Conservation (phyloP, 306 rosid species). For the Oxytropis ochrocephala region DNA sequence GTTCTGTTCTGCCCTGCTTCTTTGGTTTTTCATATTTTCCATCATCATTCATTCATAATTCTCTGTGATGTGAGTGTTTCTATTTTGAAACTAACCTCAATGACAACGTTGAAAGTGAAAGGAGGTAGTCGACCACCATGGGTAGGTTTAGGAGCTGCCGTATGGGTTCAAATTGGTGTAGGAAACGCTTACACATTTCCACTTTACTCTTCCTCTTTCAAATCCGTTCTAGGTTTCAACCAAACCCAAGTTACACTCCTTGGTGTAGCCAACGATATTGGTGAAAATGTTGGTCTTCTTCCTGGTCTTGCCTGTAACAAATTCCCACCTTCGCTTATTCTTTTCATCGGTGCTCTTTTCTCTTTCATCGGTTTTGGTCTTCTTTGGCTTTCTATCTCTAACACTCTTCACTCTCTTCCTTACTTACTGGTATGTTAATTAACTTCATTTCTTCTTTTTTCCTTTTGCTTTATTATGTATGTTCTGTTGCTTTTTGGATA, state of each 20-base stretch:
- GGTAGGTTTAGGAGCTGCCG: constrained; percentile 80
- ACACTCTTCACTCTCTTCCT: constrained; percentile 41
- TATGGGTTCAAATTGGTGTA: constrained; percentile 64
- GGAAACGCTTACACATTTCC: constrained; percentile 59
- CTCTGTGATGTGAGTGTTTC: not conserved
- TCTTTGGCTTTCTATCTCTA: constrained; percentile 50
- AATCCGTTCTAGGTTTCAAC: constrained; percentile 61
- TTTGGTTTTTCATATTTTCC: too few relatives aligned
- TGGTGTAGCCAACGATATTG: constrained; percentile 77
- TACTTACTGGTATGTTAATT: constrained; percentile 48
- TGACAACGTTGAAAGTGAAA: constrained; percentile 39
- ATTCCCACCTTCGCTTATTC: constrained; percentile 70
- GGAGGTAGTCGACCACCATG: constrained; percentile 75
- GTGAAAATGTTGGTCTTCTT: constrained; percentile 72
- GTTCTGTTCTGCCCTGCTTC: not conserved
- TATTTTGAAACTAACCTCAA: too few relatives aligned
- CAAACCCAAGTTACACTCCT: constrained; percentile 63
- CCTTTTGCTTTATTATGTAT: not conserved
- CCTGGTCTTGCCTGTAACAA: constrained; percentile 70
- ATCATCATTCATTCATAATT: not conserved
- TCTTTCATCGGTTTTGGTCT: constrained; percentile 63
- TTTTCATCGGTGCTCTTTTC: constrained; percentile 44
- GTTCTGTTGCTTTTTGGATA: not conserved
- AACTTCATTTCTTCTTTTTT: not conserved
- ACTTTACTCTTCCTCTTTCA: constrained; percentile 64